phyloP scores from a whole-genome alignment of 1,139 yeast species.

The Saccharomyces pastorianus region DNA sequence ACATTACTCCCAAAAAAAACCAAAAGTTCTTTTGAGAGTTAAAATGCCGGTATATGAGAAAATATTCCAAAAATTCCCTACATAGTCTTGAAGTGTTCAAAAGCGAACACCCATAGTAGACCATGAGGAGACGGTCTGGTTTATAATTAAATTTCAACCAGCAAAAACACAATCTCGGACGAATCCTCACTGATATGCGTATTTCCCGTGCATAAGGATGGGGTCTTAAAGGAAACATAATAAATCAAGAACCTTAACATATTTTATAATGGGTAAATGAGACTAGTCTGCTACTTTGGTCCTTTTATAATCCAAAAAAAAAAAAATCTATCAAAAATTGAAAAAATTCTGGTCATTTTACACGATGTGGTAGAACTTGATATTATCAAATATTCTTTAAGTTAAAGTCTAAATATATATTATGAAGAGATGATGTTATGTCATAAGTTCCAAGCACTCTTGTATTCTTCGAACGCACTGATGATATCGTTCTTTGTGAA shows the following conservation, averaged over 20 bases:
- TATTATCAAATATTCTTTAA: neutral
- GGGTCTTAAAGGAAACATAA: conserved; percentile 11
- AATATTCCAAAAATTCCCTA: conserved; percentile 39
- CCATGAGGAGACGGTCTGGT: conserved; percentile 89
- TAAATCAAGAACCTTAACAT: neutral
- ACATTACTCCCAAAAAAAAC: neutral
- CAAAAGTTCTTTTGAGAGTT: neutral
- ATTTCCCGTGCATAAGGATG: conserved; percentile 99
- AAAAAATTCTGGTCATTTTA: neutral
- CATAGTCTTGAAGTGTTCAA: conserved; percentile 36
- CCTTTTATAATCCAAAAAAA: neutral
- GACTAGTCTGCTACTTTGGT: neutral
- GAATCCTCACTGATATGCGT: conserved; percentile 99
- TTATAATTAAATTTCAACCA: conserved; percentile 86
- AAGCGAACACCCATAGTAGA: conserved; percentile 33
- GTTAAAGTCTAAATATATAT: neutral
- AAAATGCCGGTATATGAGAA: neutral
- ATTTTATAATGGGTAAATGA: no score
- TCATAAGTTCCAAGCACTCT: conserved; percentile 7
- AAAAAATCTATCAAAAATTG: neutral
- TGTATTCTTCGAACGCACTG: conserved; percentile 34
- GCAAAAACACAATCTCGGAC: conserved; percentile 99
- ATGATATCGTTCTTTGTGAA: conserved; percentile 40
- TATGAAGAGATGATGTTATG: neutral
- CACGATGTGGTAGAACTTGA: neutral